Base-by-base conservation (phyloP, 345 rosid genomes). In the Microcos paniculata region DNA sequence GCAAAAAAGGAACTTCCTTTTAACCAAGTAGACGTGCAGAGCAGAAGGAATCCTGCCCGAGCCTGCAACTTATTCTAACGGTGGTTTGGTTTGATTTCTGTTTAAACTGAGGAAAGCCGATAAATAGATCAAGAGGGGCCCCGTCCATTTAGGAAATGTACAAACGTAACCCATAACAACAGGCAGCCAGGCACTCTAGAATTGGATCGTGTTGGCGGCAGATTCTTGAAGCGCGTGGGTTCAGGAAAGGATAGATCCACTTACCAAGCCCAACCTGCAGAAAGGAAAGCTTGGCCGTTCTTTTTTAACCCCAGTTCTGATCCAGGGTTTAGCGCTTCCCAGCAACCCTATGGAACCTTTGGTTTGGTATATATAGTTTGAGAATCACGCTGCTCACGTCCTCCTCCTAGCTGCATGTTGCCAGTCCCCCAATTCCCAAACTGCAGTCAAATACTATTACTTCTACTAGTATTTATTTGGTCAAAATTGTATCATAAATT, bases 311-410 rank as follows among this genome's bases (percentile, higher is more conserved):
- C 69, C 38, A 58, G 75, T 73, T 61, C 31, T 65, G 11, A 9
- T 16, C 56, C 72, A 46, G 42, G 42, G 71, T 67, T 55, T 3
- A 55, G 15, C 59, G 70, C 16, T 40, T 23, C 33, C 33, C 57
- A 48, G 16, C 72, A 68, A 68, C 40, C 72, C 72, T 68, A 68
- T 24, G 58, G 40, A 68, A 18, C 72, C 40, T 48, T 46, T 69
- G 13, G 4, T 33, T 68, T 55, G 8, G 3, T 23, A 68, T 79
- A 26, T 68, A 40, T 24, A 15, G 30, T 35, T 73, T 46, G 56
- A 15, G 26, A 28, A 67, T 13, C 38, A 12, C 14, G 6, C 52
- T 3, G 4, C 7, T 7, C 7, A 26, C 33, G 12, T 42, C 55
- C 62, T 3, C 26, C n/a, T 2, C 14, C 7, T 45, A 0, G 12